Evolutionary conservation across 1,284 basidiomycete species (phyloP).

Genomic region (Rhodotorula sp.): DNA sequence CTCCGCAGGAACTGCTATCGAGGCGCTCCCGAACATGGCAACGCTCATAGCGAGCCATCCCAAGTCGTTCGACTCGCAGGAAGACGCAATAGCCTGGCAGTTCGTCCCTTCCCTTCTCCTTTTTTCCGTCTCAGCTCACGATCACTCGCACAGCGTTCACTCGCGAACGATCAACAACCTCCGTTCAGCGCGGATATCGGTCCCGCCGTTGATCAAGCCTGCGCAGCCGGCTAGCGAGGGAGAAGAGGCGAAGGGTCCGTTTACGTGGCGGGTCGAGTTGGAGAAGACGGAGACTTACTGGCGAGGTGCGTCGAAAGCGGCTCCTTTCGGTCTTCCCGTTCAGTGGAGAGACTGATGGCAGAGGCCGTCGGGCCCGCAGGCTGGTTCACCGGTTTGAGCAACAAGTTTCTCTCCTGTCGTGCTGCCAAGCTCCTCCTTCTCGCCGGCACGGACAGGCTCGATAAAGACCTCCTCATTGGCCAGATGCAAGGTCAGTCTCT

Average conservation of each 20-base stretch:
- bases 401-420: constrained; percentile 68
- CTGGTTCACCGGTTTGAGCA: constrained; percentile 85
- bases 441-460: constrained; percentile 88
- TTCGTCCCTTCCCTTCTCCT: constrained; percentile 54
- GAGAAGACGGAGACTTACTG: constrained; percentile 83
- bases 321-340: not conserved
- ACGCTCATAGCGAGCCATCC: constrained; percentile 80
- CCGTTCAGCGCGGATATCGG: constrained; percentile 75
- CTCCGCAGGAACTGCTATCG: constrained; percentile 80
- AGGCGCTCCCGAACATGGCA: constrained; percentile 87
- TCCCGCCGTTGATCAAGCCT: constrained; percentile 67
- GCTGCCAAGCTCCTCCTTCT: constrained; percentile 83
- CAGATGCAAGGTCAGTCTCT: constrained; percentile 66
- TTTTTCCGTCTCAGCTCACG: constrained; percentile 5
- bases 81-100: constrained; percentile 95
- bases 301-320: constrained; percentile 60
- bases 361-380: constrained; percentile 53
- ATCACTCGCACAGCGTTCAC: constrained; percentile 55
- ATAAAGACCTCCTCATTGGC: constrained; percentile 92
- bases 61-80: constrained; percentile 72
- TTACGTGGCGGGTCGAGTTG: constrained; percentile 78
- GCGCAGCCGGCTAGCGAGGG: constrained; percentile 17
- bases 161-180: constrained; percentile 76
- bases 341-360: not conserved
- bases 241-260: constrained; percentile 27